Evolutionary conservation across 164 flowering plant species (phyloP).

Genomic region (Vitis rupestris): DNA sequence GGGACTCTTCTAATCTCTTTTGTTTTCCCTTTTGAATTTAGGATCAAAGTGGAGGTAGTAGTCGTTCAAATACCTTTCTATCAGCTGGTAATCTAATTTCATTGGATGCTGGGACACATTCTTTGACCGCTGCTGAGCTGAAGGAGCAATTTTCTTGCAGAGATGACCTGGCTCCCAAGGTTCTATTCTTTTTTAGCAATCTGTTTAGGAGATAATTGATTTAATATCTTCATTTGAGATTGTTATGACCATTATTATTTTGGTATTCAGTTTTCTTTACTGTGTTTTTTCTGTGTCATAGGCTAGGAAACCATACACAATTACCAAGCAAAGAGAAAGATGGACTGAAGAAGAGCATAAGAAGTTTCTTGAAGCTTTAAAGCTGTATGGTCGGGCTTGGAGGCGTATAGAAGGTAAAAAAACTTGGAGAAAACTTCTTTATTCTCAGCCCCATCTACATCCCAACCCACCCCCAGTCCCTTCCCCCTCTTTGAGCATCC

Average conservation of each 20-base stretch:
- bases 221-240: not conserved
- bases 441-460: too few relatives aligned
- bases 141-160: conserved; percentile 18
- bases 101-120: not conserved
- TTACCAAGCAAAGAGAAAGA: conserved; percentile 37
- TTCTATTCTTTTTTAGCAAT: conserved; percentile 2
- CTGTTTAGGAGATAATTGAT: not conserved
- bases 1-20: not conserved
- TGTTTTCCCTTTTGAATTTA: not conserved
- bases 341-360: conserved; percentile 41
- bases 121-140: conserved; percentile 4
- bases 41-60: conserved; percentile 17
- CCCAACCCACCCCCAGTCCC: too few relatives aligned
- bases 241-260: not conserved
- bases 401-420: conserved; percentile 30
- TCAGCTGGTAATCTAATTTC: conserved; percentile 6
- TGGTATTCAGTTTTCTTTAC: not conserved
- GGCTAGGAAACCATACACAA: conserved; percentile 38
- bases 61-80: conserved; percentile 2
- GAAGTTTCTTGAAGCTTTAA: conserved; percentile 36
- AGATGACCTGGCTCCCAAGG: conserved; percentile 29
- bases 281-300: not conserved
- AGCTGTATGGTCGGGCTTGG: conserved; percentile 38
- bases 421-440: not conserved
- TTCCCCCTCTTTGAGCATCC: too few relatives aligned